phyloP scores from a whole-genome alignment of 371 early-diverging fungal genomes.

The Apophysomyces elegans region DNA sequence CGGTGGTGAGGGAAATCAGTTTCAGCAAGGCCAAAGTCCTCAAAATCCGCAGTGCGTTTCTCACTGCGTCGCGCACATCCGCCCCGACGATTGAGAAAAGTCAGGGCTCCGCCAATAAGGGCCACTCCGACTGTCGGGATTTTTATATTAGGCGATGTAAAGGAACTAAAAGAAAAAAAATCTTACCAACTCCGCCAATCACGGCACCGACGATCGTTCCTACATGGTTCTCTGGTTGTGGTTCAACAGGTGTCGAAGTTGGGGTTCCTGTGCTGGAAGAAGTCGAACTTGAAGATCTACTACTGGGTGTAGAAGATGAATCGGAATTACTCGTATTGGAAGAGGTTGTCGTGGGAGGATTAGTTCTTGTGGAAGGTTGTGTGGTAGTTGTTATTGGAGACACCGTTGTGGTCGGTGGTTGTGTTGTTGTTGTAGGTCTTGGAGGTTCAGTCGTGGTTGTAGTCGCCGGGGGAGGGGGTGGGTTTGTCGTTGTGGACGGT shows the following conservation, averaged over 20 bases:
- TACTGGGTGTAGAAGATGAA: not conserved
- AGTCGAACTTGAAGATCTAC: slow-evolving; percentile 5
- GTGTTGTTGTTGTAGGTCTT: slow-evolving; percentile 10
- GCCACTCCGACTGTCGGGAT: slow-evolving; percentile 40
- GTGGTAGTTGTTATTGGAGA: slow-evolving; percentile 12
- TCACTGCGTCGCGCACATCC: slow-evolving; percentile 32
- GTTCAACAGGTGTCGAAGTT: not conserved
- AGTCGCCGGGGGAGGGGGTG: slow-evolving; percentile 14
- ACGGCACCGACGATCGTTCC: slow-evolving; percentile 43
- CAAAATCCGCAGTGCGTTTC: slow-evolving; percentile 39
- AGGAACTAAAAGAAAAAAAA: slow-evolving; percentile 7
- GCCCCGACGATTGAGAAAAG: slow-evolving; percentile 40
- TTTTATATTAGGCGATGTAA: not conserved
- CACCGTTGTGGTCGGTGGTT: not conserved
- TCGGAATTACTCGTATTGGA: slow-evolving; percentile 3
- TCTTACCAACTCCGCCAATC: slow-evolving; percentile 49
- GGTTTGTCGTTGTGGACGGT: slow-evolving; percentile 12
- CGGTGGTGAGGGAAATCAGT: slow-evolving; percentile 47
- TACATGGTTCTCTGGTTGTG: slow-evolving; percentile 11
- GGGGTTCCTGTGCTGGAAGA: slow-evolving; percentile 1
- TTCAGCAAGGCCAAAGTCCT: slow-evolving; percentile 49
- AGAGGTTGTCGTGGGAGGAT: not conserved
- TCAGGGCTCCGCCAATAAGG: slow-evolving; percentile 47
- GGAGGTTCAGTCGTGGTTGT: slow-evolving; percentile 12
- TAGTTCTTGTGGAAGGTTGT: slow-evolving; percentile 1